These are phyloP conservation scores for Friedmanniomyces endolithicus DNA, from an alignment of 495 filamentous ascomycete species.

Conservation along the genomic window DNA sequence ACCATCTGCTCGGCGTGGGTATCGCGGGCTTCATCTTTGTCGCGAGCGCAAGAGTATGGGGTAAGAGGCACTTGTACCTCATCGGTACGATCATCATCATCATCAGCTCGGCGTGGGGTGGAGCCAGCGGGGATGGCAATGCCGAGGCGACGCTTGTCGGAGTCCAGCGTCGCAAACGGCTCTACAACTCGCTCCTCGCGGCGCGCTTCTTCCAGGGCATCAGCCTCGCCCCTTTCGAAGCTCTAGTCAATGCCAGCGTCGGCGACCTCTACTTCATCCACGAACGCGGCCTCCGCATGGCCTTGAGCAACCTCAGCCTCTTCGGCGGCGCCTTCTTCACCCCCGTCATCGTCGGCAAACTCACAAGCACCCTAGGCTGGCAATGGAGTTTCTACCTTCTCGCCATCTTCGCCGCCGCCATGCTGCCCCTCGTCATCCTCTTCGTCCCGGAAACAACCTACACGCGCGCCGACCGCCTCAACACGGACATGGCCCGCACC, in stretches of 20 bases:
- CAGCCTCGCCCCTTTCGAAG: conserved; percentile 35
- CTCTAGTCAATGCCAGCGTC: conserved; percentile 34
- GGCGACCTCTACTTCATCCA: conserved; percentile 30
- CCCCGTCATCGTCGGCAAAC: conserved; percentile 75
- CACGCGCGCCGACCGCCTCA: conserved; percentile 48
- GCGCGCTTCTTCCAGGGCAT: conserved; percentile 40
- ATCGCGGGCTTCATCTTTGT: conserved; percentile 72
- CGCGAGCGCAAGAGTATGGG: conserved; percentile 79
- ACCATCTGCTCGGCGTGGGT: conserved; percentile 73
- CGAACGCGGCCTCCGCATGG: conserved; percentile 77
- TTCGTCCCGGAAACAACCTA: conserved; percentile 82
- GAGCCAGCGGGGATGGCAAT: conserved; percentile 44
- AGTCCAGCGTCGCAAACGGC: not conserved
- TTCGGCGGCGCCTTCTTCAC: conserved; percentile 91
- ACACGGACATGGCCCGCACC: conserved; percentile 42
- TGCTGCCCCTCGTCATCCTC: conserved; percentile 41
- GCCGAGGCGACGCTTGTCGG: not conserved
- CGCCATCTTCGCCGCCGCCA: conserved; percentile 33
- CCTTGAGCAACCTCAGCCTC: conserved; percentile 72
- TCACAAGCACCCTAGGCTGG: conserved; percentile 65
- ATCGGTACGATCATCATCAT: conserved; percentile 66
- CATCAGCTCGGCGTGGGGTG: conserved; percentile 63
- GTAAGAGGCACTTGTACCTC: conserved; percentile 78
- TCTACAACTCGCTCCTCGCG: conserved; percentile 56
- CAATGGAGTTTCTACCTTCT: conserved; percentile 38